Evolutionary conservation across 2,329 filamentous ascomycete genomes (phyloP).

Genomic region (Hypoxylon sp.): DNA sequence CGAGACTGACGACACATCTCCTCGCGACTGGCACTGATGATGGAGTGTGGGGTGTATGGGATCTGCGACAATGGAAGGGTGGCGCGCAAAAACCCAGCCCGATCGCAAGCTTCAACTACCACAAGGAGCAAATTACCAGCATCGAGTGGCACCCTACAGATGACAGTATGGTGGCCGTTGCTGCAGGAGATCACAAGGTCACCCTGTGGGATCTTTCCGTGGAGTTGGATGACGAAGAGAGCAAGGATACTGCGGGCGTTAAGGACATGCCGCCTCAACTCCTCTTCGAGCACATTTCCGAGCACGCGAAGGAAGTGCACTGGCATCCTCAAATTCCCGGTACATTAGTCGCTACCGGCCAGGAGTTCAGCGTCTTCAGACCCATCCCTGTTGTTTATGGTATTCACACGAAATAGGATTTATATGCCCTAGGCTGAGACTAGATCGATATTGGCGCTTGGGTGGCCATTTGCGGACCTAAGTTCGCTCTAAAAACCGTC

Average conservation of each 20-base stretch:
- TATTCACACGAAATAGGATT: conserved; percentile 51
- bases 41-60: conserved; percentile 96
- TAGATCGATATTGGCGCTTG: neutral
- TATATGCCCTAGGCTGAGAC: neutral
- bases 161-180: conserved; percentile 94
- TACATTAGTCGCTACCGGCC: conserved; percentile 88
- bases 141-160: conserved; percentile 98
- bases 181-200: conserved; percentile 92
- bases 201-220: conserved; percentile 98
- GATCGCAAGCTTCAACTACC: conserved; percentile 94
- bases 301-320: conserved; percentile 94
- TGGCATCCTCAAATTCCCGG: conserved; percentile 98
- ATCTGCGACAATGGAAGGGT: conserved; percentile 93
- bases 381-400: conserved; percentile 81
- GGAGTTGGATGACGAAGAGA: conserved; percentile 97
- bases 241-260: conserved; percentile 86
- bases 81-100: conserved; percentile 76
- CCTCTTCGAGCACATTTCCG: conserved; percentile 96
- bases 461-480: neutral
- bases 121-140: conserved; percentile 96
- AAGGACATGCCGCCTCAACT: conserved; percentile 94
- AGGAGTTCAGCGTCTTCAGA: conserved; percentile 88
- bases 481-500: neutral
- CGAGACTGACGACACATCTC: conserved; percentile 86
- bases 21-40: conserved; percentile 94